Evolutionary conservation across 805 yeast genomes (phyloP), one percentile per base, ranked within the genome.

Genomic region (Lipomyces japonicus): DNA sequence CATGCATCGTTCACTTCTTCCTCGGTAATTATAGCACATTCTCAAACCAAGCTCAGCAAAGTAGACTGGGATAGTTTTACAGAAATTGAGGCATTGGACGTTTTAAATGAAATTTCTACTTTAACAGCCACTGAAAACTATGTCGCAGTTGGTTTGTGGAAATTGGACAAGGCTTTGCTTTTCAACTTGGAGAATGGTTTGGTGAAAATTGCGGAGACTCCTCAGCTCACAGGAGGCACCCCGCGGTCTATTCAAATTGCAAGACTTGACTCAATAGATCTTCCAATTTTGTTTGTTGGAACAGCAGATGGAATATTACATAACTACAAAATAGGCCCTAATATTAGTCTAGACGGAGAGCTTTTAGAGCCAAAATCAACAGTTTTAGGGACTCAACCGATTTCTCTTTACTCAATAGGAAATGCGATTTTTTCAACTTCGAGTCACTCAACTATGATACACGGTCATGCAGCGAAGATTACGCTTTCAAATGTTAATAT

Each of bases 221-320:
- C 37, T 34, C 42, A 26, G 14, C 39, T 53, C 18, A 9, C 23
- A 12, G 18, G 23, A 24, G 39, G 44, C 18, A 48, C 48, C 22
- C 58, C 58, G 19, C 46, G 59, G 12, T 53, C 57, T 9, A 6
- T 48, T 9, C 38, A 37, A 16, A 22, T 55, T 3, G 31, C 51
- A 3, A 12, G 18, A 14, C 50, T 55, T 9, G 51, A 53, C 21
- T 24, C 48, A 12, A 35, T 55, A n/a, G 31, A 10, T 3, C 18
- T 9, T 6, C 57, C 56, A 25, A 42, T 48, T 9, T 44, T 55
- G 14, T 39, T 48, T 24, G 37, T 48, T 28, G 57, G 58, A 4
- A 53, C 49, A 58, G 59, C 54, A 4, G 59, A 55, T 21, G 59
- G 59, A 2, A 48, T 58, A 3, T 19, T 55, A 12, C 41, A 55